Conservation (phyloP, 768 basidiomycete genomes). For the Termitomyces sp. region DNA sequence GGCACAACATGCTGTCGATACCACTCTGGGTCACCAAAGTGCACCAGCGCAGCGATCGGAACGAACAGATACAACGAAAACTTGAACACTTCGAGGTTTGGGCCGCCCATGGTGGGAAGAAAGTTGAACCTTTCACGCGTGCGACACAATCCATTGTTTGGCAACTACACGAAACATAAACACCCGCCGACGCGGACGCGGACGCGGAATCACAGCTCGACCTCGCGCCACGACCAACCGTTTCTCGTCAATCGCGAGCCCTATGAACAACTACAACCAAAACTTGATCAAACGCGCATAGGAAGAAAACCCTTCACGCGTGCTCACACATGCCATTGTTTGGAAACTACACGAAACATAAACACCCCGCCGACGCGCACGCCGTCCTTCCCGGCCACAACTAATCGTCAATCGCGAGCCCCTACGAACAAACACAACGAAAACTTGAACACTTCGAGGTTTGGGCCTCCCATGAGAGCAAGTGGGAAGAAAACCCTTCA, state of each 20-base stretch:
- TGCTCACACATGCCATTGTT: not conserved
- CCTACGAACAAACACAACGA: conserved; percentile 35
- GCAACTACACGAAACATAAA: too few species aligned
- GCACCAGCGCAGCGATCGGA: conserved; percentile 72
- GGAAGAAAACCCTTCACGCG: too few species aligned
- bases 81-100: conserved; percentile 88
- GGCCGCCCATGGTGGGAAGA: conserved; percentile 28
- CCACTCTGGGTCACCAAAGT: conserved; percentile 89
- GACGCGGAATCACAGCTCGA: conserved; percentile 74
- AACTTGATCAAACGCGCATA: too few species aligned
- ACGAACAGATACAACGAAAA: conserved; percentile 84
- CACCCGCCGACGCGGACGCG: too few species aligned
- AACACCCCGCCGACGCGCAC: not conserved
- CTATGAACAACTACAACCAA: too few species aligned
- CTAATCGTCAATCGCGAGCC: too few species aligned
- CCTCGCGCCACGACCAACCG: conserved; percentile 74
- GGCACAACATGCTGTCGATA: conserved; percentile 75
- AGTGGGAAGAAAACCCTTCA: too few species aligned
- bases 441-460: too few species aligned
- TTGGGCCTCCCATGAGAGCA: too few species aligned
- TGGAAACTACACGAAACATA: not conserved
- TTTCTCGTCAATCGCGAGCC: conserved; percentile 82
- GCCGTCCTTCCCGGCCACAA: conserved; percentile 71
- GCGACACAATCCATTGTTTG: too few species aligned
- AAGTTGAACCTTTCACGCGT: too few species aligned